Evolutionary conservation across 192 early-diverging fungal genomes (phyloP).

Genomic region (Coemansia sp.): DNA sequence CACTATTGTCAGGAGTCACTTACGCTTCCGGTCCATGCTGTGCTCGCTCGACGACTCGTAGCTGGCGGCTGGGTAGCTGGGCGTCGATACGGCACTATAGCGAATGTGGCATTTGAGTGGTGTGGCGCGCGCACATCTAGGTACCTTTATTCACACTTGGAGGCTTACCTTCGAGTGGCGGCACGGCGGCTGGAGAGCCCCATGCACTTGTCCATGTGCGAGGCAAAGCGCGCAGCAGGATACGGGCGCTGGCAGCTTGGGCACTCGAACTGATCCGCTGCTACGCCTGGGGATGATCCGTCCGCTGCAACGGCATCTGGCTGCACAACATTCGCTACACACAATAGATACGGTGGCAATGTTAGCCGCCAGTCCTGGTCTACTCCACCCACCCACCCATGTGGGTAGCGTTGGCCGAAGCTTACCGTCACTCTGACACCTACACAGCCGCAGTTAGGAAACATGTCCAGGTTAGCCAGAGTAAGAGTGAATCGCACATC

Average conservation of each 20-base stretch:
- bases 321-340: not conserved
- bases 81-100: slow-evolving; percentile 44
- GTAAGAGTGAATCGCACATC: not conserved
- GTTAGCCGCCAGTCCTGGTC: not conserved
- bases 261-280: slow-evolving; percentile 67
- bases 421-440: slow-evolving; percentile 53
- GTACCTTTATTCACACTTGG: not conserved
- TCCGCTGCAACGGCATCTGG: not conserved
- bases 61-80: slow-evolving; percentile 20
- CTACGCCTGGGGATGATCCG: slow-evolving; percentile 23
- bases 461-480: not conserved
- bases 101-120: not conserved
- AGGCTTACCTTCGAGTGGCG: slow-evolving; percentile 47
- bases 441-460: slow-evolving; percentile 21
- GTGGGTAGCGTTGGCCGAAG: slow-evolving; percentile 1
- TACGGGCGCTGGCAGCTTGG: slow-evolving; percentile 73
- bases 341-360: slow-evolving; percentile 17
- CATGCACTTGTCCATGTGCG: slow-evolving; percentile 91
- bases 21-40: slow-evolving; percentile 39
- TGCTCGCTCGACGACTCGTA: slow-evolving; percentile 51
- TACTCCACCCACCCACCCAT: not conserved
- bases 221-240: slow-evolving; percentile 83
- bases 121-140: slow-evolving; percentile 3
- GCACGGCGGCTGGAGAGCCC: slow-evolving; percentile 62
- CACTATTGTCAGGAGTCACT: slow-evolving; percentile 11